Conservation (phyloP, 78 protist genomes). For the Chrysochromulina parva region DNA sequence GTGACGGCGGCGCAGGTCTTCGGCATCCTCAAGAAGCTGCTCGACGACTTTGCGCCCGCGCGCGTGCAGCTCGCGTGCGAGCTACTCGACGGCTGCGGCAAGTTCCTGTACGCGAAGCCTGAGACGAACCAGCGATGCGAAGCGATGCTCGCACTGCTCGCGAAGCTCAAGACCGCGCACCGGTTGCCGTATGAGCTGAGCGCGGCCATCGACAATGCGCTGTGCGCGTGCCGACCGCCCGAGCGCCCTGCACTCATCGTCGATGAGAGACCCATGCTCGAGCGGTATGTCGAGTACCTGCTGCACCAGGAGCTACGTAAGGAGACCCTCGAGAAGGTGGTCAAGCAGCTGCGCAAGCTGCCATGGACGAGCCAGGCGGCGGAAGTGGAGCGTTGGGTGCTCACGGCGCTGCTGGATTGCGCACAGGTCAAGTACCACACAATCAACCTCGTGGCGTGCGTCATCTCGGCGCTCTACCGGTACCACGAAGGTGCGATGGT, state of each 20-base stretch:
- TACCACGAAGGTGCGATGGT: neutral
- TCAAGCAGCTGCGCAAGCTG: slow-evolving; percentile 1
- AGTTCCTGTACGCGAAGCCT: neutral
- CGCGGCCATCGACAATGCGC: neutral
- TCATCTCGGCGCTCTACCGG: neutral
- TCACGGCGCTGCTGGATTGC: neutral
- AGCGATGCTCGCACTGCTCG: neutral
- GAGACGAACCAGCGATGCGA: neutral
- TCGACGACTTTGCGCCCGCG: neutral
- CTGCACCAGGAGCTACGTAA: neutral
- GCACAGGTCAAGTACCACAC: neutral
- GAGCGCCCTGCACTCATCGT: neutral
- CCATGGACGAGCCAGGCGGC: neutral
- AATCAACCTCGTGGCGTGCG: neutral
- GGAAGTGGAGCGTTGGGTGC: neutral
- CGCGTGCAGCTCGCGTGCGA: neutral
- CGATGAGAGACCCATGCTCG: neutral
- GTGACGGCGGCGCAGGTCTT: neutral
- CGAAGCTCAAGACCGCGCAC: neutral
- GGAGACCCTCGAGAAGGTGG: neutral
- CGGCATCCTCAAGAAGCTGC: neutral
- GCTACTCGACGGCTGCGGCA: neutral
- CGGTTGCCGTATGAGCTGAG: neutral
- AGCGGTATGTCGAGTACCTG: neutral
- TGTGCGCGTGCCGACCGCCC: neutral